These are phyloP conservation scores for Leavenworthia alabamica DNA, from an alignment of 345 rosid genomes.

Conservation along the genomic window DNA sequence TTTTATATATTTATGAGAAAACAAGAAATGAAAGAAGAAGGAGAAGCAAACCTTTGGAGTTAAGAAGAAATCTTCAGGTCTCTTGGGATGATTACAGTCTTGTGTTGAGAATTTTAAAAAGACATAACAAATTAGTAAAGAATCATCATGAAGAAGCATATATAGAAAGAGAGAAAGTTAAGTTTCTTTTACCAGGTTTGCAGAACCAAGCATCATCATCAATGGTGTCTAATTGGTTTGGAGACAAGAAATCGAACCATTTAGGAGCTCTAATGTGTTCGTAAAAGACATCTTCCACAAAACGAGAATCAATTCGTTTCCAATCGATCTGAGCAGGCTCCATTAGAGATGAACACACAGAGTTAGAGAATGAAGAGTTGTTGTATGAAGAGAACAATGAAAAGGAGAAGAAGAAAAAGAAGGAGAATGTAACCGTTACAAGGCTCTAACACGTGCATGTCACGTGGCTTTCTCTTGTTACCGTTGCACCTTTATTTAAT, in stretches of 20 bases:
- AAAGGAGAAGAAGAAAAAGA: no score
- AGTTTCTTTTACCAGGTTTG: conserved; percentile 47
- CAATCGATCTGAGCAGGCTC: conserved; percentile 93
- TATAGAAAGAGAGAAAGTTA: background rate
- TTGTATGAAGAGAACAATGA: conserved; percentile 23
- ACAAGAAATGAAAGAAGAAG: conserved; percentile 12
- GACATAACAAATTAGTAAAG: background rate
- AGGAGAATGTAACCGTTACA: conserved; percentile 39
- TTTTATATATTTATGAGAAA: background rate
- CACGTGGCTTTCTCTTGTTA: conserved; percentile 27
- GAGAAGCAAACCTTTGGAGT: conserved; percentile 36
- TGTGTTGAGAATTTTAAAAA: conserved; percentile 10
- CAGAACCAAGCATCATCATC: conserved; percentile 80
- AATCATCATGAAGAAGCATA: background rate
- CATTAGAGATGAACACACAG: conserved; percentile 34
- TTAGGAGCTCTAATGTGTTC: conserved; percentile 84
- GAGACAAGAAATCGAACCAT: conserved; percentile 72
- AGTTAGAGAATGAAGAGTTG: background rate
- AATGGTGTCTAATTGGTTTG: conserved; percentile 20
- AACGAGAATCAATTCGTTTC: conserved; percentile 69
- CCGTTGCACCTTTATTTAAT: conserved; percentile 33
- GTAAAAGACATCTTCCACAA: conserved; percentile 57
- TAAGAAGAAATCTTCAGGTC: conserved; percentile 62
- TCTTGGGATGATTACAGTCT: conserved; percentile 84
- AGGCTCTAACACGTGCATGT: background rate